A percentile compares a stretch with the other conserved stretches of the same genome.
These are phyloP conservation scores for Mediolabrus comicus DNA, from an alignment of 108 stramenopile species.

Conservation along the genomic window DNA sequence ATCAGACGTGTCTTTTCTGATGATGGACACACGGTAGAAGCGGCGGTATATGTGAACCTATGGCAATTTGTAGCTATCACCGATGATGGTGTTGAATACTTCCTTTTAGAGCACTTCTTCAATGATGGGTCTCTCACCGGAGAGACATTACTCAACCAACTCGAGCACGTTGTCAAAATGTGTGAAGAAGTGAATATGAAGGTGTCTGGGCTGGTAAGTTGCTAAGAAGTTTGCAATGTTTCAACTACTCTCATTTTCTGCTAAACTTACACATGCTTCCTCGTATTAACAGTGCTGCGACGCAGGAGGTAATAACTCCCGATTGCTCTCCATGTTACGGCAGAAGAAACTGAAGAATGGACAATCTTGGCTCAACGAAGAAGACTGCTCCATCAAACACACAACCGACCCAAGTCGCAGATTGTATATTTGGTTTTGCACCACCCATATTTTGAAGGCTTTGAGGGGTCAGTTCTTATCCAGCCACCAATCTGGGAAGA, in stretches of 20 bases:
- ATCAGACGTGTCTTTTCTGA: slow-evolving; percentile 1
- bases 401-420: neutral
- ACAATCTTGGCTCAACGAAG: neutral
- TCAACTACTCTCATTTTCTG: neutral
- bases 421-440: neutral
- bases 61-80: neutral
- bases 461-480: neutral
- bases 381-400: neutral
- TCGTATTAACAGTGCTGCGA: neutral
- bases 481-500: neutral
- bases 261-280: neutral
- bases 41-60: slow-evolving; percentile 1
- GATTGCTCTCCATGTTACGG: neutral
- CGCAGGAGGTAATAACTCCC: neutral
- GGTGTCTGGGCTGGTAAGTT: neutral
- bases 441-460: neutral
- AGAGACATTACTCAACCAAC: neutral
- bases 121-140: neutral
- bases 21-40: neutral
- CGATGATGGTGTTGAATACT: neutral
- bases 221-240: neutral
- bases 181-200: neutral
- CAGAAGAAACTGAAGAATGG: neutral
- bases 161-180: neutral
- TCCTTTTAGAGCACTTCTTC: neutral